Evolutionary conservation across 1,284 basidiomycete genomes (phyloP).

Genomic region (Somion occarium): DNA sequence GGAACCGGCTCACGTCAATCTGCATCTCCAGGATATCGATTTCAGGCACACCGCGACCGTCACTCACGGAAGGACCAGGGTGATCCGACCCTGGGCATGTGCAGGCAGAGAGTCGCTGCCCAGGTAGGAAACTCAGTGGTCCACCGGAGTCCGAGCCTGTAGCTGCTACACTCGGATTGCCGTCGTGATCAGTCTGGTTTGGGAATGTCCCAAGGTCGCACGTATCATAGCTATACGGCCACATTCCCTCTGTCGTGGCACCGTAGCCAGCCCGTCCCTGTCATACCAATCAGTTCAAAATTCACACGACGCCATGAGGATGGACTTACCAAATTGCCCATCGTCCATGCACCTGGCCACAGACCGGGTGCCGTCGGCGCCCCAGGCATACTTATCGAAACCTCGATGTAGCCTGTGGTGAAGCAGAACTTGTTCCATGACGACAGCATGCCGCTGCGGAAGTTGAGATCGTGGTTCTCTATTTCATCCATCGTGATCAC

Average conservation of each 20-base stretch:
- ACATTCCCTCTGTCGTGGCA: slow-evolving; percentile 52
- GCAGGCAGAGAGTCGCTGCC: slow-evolving; percentile 50
- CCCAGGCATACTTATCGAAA: slow-evolving; percentile 80
- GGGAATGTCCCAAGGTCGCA: slow-evolving; percentile 86
- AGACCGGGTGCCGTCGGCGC: slow-evolving; percentile 61
- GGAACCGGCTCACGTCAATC: slow-evolving; percentile 29
- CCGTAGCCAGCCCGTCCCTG: slow-evolving; percentile 56
- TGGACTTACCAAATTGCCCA: slow-evolving; percentile 42
- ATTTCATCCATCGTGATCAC: slow-evolving; percentile 70
- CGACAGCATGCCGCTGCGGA: slow-evolving; percentile 75
- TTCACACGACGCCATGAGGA: background rate
- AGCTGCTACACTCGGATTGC: slow-evolving; percentile 44
- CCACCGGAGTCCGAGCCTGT: slow-evolving; percentile 46
- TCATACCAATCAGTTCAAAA: slow-evolving; percentile 37
- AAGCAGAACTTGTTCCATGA: slow-evolving; percentile 95
- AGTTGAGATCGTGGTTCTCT: slow-evolving; percentile 68
- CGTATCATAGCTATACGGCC: slow-evolving; percentile 81
- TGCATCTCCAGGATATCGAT: slow-evolving; percentile 68
- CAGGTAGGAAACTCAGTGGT: slow-evolving; percentile 46
- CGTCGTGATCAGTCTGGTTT: slow-evolving; percentile 60
- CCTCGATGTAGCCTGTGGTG: slow-evolving; percentile 87
- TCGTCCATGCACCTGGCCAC: slow-evolving; percentile 53
- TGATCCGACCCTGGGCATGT: slow-evolving; percentile 58
- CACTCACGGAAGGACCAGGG: slow-evolving; percentile 49
- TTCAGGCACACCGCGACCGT: slow-evolving; percentile 58